Evolutionary conservation across 257 asterid species (phyloP), one percentile per base, ranked within the genome.

Genomic region (Cinchona pubescens): DNA sequence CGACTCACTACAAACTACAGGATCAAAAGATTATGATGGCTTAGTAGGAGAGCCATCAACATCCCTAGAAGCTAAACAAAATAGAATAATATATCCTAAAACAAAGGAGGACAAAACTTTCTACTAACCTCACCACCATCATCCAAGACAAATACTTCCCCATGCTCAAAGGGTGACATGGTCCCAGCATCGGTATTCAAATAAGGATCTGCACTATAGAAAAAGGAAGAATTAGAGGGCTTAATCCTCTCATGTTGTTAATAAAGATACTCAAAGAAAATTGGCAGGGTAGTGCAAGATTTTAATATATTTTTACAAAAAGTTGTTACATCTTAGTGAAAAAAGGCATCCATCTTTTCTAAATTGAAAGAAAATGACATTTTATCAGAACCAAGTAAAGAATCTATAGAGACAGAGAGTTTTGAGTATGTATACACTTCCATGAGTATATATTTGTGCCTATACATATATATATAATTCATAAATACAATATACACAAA

Each of bases 151-250:
- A 75, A 93, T 14, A 93, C 98, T 86, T 93, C 98, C 55, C 97
- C 98, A 78, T 93, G 98, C 79, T 93, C 98, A 64, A 93, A 91
- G 64, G 98, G 98, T 23, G 98, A 93, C 98, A 93, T 93, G 46
- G 97, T 93, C 75, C 98, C 98, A 73, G 97, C 98, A 86, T 93
- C 98, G 4, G 89, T 87, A 79, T 91, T 93, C 85, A 93, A 80
- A 84, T 93, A 93, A 83, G 98, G 98, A 87, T 93, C 98, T 93
- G 88, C 66, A 80, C 56, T 60, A 35, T n/a, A 43, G 66, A 14
- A 8, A 49, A 29, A 37, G 25, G 59, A 21, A 72, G 58, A 71
- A 68, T 61, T 63, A 75, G 56, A 73, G 21, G 56, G 37, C 51
- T 32, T 25, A 25, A 29, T 21, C 62, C 34, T 27, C 42, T 53